Base-by-base conservation (phyloP, 2,329 filamentous ascomycete species). In the Penicillium sp. region DNA sequence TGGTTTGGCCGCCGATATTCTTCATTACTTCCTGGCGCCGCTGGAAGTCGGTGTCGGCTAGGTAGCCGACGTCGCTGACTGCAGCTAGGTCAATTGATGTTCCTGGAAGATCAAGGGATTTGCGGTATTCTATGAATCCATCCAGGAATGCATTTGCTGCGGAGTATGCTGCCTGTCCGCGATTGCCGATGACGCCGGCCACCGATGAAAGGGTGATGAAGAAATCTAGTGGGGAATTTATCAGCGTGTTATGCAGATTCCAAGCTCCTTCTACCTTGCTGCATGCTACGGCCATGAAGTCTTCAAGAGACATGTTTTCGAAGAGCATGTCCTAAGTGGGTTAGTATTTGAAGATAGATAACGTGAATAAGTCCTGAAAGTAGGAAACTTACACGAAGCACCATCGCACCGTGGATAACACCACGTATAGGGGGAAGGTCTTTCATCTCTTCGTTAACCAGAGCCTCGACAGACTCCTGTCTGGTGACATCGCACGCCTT, bases 321-420 rank as follows among this genome's bases (percentile, higher is more conserved):
- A 68, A 66, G 3, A 64, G 52, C 19, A 53, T 57, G 40, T 68
- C 65, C 58, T 61, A 28, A 13, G 19, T 6, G 21, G 19, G 40
- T 59, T 32, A 55, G 49, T 47, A 17, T 17, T 43, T 32, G n/a
- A 21, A 12, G 13, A 38, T 41, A 19, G n/a, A 21, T 32, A 15
- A 3, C 33, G 9, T 15, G 12, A 15, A 3, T 24, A 10, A 10
- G 13, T 17, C 8, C 12, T 6, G 10, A 10, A 22, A 13, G n/a
- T 15, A 7, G 6, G 13, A 8, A 24, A 22, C 57, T 51, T 57
- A 63, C 68, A 49, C 65, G 52, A 31, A 70, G 57, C 5, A 76
- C 72, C 73, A 76, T 75, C 24, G 75, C 68, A 5, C 66, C 64
- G 52, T 77, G 73, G 4, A 77, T 61, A 7, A 76, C 59, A 34